Evolutionary conservation across 2,329 filamentous ascomycete genomes (phyloP), one percentile per base, ranked within the genome.

Genomic region (Pestalotiopsis fici): DNA sequence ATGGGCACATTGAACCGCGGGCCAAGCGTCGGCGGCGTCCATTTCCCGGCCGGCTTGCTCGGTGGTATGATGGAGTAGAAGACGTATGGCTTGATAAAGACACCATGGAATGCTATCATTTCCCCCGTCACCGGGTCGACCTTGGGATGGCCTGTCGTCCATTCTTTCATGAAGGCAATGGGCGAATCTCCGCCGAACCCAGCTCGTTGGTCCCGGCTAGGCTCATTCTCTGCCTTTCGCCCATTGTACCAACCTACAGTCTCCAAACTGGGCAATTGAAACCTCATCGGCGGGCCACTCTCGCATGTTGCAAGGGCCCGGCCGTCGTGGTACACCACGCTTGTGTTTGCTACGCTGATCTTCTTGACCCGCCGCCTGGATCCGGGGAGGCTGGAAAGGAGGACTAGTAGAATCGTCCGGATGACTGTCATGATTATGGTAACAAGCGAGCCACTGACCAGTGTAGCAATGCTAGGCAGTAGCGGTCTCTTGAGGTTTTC

Each of bases 161-260:
- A 92, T 75, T 92, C 90, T 69, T 85, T 87, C 86, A 92, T 89
- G 73, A 88, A 92, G 47, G 84, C 83, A 27, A 89, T 74, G 2
- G 86, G 69, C 0, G 88, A 87, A 1, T 81, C 74, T 7, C 87
- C 88, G 4, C 88, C 88, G 70, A 91, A 87, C 0, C 79, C 78
- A 70, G 55, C 77, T 68, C 64, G 74, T 59, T 64, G 70, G 63
- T 71, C 71, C 59, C 59, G 65, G 12, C 59, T 75, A 68, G 67
- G 71, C 73, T 80, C 82, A 47, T 81, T 90, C 78, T 91, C 88
- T 21, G 86, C 86, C 18, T 71, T 77, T 2, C 80, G 78, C 6
- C 90, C 91, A 73, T 91, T 84, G 77, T 86, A 93, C 91, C 91
- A 93, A 54, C 90, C 91, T 7, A 93, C 82, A 0, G 91, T 93